Evolutionary conservation across 2,329 filamentous ascomycete species (phyloP).

Genomic region (Fonsecaea nubica): DNA sequence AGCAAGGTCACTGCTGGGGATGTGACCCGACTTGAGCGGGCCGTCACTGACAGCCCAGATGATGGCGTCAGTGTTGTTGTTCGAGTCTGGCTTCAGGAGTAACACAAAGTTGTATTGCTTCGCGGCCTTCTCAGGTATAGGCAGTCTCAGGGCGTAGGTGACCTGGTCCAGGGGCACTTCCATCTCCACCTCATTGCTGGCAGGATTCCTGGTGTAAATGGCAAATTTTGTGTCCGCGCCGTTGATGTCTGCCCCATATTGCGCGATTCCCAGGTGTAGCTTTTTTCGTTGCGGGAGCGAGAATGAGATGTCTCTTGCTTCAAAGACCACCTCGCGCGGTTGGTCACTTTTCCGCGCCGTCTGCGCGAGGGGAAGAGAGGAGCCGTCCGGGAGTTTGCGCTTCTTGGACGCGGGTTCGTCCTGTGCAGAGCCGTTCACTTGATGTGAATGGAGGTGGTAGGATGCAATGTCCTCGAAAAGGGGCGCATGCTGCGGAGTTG

Average conservation of each 20-base stretch:
- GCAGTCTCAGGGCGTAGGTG: slow-evolving; percentile 66
- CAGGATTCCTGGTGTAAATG: slow-evolving; percentile 58
- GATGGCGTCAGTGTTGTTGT: slow-evolving; percentile 60
- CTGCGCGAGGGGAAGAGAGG: slow-evolving; percentile 19
- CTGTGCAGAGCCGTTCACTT: slow-evolving; percentile 11
- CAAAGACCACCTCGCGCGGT: slow-evolving; percentile 45
- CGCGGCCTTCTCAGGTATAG: slow-evolving; percentile 69
- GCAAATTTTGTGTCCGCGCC: slow-evolving; percentile 40
- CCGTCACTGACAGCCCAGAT: slow-evolving; percentile 67
- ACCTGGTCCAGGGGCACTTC: slow-evolving; percentile 46
- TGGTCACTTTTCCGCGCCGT: slow-evolving; percentile 38
- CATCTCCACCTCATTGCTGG: slow-evolving; percentile 61
- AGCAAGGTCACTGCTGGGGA: slow-evolving; percentile 26
- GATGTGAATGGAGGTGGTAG: slow-evolving; percentile 48
- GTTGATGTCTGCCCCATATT: slow-evolving; percentile 40
- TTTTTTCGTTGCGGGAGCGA: slow-evolving; percentile 69
- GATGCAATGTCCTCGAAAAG: slow-evolving; percentile 59
- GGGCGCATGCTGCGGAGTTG: slow-evolving; percentile 34
- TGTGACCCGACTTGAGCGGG: slow-evolving; percentile 51
- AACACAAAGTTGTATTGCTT: slow-evolving; percentile 69
- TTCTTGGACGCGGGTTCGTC: slow-evolving; percentile 54
- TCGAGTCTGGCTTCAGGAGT: slow-evolving; percentile 61
- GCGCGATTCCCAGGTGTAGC: slow-evolving; percentile 64
- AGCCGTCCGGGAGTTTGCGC: slow-evolving; percentile 56
- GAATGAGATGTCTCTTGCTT: slow-evolving; percentile 65